Evolutionary conservation across 352 stramenopile species (phyloP), one percentile per base, ranked within the genome.

Genomic region (Globisporangium solare): DNA sequence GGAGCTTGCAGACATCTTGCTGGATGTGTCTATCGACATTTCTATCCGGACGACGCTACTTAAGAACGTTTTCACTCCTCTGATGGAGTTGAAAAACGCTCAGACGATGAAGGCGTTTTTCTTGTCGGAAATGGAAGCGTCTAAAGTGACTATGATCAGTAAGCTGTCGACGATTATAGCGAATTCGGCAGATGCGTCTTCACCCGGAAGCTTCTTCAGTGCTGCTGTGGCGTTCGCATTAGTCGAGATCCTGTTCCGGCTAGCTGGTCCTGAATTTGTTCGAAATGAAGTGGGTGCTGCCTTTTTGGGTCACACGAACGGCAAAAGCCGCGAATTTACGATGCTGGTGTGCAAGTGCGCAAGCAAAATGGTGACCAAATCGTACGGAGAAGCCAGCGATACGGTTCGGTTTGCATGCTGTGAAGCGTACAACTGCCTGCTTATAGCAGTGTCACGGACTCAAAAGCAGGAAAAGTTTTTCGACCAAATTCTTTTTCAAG

Each of bases 381-480:
- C 61, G 12, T 71, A 84, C 27, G 63, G 58, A 22, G 56, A 71
- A 8, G 18, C 67, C 31, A 73, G 59, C 24, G 74, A 84, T 14
- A 68, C 67, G 8, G 61, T 63, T 12, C 69, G 73, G 6, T 77
- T 88, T 51, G 47, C 68, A 31, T 88, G 73, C 47, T 85, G 71
- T 53, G 74, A 79, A 50, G 84, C 84, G 20, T 94, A 92, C 51
- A 76, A 70, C 31, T 94, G 84, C 60, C 59, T 94, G 15, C 66
- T 92, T 13, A 87, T 74, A 2, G 83, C 82, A 3, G 80, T 94
- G 21, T 88, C 82, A 1, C 76, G 77, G 32, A 92, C 84, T 7
- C 84, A 94, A 65, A 94, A 90, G 22, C 79, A 92, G 45, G 82
- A 94, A 45, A 94, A 94, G 52, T 88, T 94, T 54, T 94, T 85